Evolutionary conservation across 257 asterid genomes (phyloP).

Genomic region (Primulina tabacum): DNA sequence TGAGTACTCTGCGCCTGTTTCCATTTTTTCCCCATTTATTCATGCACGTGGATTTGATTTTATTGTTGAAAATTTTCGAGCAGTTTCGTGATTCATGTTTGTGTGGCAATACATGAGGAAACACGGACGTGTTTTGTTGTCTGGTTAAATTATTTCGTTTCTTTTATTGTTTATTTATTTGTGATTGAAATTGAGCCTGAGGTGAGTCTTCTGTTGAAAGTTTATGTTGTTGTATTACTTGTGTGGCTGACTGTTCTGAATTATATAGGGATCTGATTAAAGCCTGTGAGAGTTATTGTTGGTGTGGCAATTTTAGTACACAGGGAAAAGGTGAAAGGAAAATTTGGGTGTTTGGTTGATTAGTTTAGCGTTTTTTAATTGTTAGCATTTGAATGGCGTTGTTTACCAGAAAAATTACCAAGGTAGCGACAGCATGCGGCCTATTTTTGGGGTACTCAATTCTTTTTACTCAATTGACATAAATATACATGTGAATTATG

Average conservation of each 20-base stretch:
- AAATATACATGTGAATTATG: no score
- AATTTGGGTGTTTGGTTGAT: not conserved
- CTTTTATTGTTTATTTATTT: not conserved
- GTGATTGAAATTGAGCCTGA: conserved; percentile 1
- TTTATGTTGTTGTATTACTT: not conserved
- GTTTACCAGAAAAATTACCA: not conserved
- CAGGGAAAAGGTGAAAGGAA: not conserved
- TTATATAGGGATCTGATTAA: not conserved
- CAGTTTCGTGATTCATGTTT: conserved; percentile 11
- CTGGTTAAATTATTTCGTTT: not conserved
- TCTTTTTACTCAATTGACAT: no score
- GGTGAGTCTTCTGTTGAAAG: not conserved
- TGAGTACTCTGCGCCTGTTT: conserved; percentile 27
- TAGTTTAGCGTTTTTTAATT: not conserved
- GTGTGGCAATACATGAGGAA: not conserved
- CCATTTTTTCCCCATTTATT: not conserved
- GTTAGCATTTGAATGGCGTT: not conserved
- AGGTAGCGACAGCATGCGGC: not conserved
- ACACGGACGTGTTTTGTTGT: not conserved
- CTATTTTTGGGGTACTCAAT: no score
- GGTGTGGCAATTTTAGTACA: not conserved
- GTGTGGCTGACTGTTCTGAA: not conserved
- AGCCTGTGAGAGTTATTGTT: not conserved
- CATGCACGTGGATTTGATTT: not conserved
- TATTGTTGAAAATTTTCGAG: not conserved